These are phyloP conservation scores for Erysiphe pulchra DNA, from an alignment of 2,329 filamentous ascomycete genomes.

Conservation along the genomic window DNA sequence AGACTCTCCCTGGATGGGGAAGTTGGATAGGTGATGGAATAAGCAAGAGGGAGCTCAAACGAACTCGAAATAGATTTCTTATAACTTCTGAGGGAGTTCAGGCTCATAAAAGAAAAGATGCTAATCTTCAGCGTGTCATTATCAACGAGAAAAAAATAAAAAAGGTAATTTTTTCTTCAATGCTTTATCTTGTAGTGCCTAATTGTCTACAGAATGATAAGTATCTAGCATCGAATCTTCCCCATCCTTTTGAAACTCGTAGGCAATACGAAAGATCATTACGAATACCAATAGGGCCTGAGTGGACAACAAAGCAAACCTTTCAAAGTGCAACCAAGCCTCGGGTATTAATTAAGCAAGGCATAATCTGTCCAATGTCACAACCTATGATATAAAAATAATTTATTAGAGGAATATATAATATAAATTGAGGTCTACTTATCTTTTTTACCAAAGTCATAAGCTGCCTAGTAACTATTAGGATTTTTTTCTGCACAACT, in stretches of 20 bases:
- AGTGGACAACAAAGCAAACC: conserved; percentile 91
- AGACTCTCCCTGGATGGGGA: conserved; percentile 84
- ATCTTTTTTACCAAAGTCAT: no score
- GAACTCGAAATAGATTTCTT: conserved; percentile 34
- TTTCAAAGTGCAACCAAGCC: conserved; percentile 82
- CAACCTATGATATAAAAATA: conserved; percentile 27
- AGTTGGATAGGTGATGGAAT: conserved; percentile 72
- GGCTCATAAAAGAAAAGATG: conserved; percentile 53
- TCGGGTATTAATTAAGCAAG: conserved; percentile 70
- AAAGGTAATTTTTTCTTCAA: conserved; percentile 31
- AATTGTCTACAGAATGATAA: conserved; percentile 40
- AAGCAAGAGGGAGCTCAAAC: conserved; percentile 38
- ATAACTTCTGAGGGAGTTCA: conserved; percentile 48
- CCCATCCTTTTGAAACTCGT: conserved; percentile 68
- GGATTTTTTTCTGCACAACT: no score
- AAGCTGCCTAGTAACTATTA: no score
- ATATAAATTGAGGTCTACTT: no score
- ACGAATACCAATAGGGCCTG: conserved; percentile 65
- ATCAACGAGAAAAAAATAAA: conserved; percentile 77
- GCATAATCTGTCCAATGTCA: conserved; percentile 66
- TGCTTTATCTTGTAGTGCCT: conserved; percentile 1
- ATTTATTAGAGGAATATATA: no score
- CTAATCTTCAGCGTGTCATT: conserved; percentile 61
- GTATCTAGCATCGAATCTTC: conserved; percentile 62
- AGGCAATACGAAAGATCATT: conserved; percentile 80